A percentile compares a stretch with the other conserved stretches of the same genome.
These are phyloP conservation scores for Cytospora mali DNA, from an alignment of 2,329 filamentous ascomycete genomes.

Conservation along the genomic window DNA sequence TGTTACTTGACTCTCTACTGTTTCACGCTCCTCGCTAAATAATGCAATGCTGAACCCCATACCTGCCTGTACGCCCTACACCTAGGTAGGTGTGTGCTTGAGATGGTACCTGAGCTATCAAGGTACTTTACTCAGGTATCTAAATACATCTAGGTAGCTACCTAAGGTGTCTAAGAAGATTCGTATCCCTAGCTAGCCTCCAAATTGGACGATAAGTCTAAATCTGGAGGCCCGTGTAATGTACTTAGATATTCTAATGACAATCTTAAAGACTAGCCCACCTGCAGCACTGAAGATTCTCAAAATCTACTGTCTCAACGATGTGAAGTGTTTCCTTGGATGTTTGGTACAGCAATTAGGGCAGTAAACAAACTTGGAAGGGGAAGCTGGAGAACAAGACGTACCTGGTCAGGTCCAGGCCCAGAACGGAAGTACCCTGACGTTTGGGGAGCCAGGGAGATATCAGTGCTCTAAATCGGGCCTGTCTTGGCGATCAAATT, in stretches of 20 bases:
- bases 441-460: background rate
- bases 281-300: background rate
- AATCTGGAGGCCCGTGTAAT: background rate
- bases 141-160: no score
- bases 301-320: background rate
- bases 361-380: no score
- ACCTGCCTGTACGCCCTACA: background rate
- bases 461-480: conserved; percentile 10
- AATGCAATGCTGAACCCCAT: background rate
- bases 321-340: background rate
- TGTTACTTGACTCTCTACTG: background rate
- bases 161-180: background rate
- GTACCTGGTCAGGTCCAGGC: background rate
- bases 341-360: background rate
- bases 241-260: background rate
- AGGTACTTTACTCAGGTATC: no score
- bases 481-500: conserved; percentile 21
- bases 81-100: background rate
- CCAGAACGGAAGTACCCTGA: background rate
- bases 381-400: no score
- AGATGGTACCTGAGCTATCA: no score
- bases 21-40: background rate
- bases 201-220: background rate
- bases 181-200: background rate
- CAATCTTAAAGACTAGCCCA: no score